Conservation (phyloP, 305 asterid genomes). For the Fraxinus sp. region DNA sequence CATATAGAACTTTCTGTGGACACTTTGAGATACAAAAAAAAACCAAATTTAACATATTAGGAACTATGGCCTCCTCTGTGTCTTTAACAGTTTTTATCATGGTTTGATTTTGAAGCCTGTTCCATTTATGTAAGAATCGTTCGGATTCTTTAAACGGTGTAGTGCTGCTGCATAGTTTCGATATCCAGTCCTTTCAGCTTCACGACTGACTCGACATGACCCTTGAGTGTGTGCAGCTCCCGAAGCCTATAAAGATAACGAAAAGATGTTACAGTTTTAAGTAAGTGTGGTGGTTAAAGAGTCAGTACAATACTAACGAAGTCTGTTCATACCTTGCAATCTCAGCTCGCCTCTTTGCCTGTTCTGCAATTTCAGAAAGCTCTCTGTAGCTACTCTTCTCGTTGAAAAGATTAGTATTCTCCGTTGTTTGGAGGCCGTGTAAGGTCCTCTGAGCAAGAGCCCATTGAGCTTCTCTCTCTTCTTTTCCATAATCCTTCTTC, state of each 20-base stretch:
- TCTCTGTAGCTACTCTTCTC: slow-evolving; percentile 49
- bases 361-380: slow-evolving; percentile 55
- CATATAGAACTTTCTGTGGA: not conserved
- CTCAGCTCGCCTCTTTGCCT: slow-evolving; percentile 57
- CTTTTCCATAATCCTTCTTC: slow-evolving; percentile 51
- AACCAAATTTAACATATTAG: not conserved
- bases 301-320: not conserved
- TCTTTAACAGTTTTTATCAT: slow-evolving; percentile 13
- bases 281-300: not conserved
- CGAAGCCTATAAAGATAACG: slow-evolving; percentile 35
- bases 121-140: not conserved
- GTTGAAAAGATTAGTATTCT: slow-evolving; percentile 22
- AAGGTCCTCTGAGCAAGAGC: slow-evolving; percentile 57
- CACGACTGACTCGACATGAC: slow-evolving; percentile 54
- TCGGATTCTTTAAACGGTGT: slow-evolving; percentile 35
- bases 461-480: slow-evolving; percentile 60
- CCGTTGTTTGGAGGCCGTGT: slow-evolving; percentile 49
- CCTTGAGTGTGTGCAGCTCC: slow-evolving; percentile 53
- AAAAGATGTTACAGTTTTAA: not conserved
- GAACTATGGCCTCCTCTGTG: slow-evolving; percentile 14
- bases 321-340: slow-evolving; percentile 42
- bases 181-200: slow-evolving; percentile 51
- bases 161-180: slow-evolving; percentile 51
- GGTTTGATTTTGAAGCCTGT: not conserved
- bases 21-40: not conserved